Percentiles rank a stretch among this genome's conserved stretches.
Conservation (phyloP, 352 stramenopile species). For the Phytophthora ohioensis region DNA sequence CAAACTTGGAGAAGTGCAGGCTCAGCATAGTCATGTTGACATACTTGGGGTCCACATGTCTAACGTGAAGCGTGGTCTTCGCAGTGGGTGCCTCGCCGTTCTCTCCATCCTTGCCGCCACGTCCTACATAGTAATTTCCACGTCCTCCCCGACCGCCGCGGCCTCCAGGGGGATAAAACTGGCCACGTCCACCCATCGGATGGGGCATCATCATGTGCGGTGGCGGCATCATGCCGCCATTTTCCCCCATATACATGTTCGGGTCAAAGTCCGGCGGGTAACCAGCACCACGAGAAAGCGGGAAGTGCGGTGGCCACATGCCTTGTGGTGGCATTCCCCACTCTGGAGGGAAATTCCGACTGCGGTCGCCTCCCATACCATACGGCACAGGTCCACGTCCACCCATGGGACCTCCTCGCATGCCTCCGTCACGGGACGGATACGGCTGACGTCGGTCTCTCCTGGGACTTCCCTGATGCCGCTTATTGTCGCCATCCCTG, state of each 20-base stretch:
- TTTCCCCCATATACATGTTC: constrained; percentile 73
- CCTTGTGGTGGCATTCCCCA: constrained; percentile 74
- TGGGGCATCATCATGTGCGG: constrained; percentile 77
- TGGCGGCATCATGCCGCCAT: constrained; percentile 63
- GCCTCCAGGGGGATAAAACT: constrained; percentile 55
- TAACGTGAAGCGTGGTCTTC: constrained; percentile 84
- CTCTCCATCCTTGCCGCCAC: constrained; percentile 40
- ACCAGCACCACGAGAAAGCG: constrained; percentile 43
- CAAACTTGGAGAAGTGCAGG: constrained; percentile 90
- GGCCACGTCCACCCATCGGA: constrained; percentile 58
- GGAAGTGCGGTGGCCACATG: constrained; percentile 77
- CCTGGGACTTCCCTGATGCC: constrained; percentile 47
- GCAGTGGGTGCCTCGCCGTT: constrained; percentile 39
- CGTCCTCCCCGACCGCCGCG: constrained; percentile 52
- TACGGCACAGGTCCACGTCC: constrained; percentile 37
- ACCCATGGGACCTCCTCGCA: constrained; percentile 40
- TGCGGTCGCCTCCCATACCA: constrained; percentile 54
- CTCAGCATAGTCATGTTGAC: constrained; percentile 92
- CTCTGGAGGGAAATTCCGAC: constrained; percentile 70
- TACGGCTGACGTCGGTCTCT: constrained; percentile 49
- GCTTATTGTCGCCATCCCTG: constrained; percentile 42
- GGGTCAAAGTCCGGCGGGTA: constrained; percentile 74
- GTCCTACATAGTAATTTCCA: constrained; percentile 47
- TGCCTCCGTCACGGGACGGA: constrained; percentile 33
- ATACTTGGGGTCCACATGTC: constrained; percentile 89